Conservation (phyloP, 2,329 filamentous ascomycete species). For the Tolypocladium album region DNA sequence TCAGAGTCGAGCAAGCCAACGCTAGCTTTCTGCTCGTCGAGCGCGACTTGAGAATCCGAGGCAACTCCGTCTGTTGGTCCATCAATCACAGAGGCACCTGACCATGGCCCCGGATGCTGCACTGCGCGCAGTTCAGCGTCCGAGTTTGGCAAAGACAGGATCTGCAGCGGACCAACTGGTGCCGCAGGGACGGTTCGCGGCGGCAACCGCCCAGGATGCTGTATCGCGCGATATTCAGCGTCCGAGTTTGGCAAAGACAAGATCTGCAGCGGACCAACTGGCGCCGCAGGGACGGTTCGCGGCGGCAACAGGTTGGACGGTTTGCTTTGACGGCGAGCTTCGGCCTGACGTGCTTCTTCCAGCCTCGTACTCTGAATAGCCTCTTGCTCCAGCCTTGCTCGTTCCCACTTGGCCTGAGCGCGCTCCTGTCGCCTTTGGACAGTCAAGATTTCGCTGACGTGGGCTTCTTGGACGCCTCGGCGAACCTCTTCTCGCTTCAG, state of each 20-base stretch:
- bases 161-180: conserved; percentile 32
- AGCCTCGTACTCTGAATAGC: conserved; percentile 60
- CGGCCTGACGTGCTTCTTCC: conserved; percentile 28
- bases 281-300: conserved; percentile 13
- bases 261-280: conserved; percentile 33
- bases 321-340: conserved; percentile 9
- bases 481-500: conserved; percentile 70
- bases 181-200: conserved; percentile 9
- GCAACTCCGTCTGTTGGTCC: background rate
- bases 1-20: background rate
- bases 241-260: conserved; percentile 46
- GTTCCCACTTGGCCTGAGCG: conserved; percentile 76
- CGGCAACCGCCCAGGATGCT: background rate
- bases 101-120: background rate
- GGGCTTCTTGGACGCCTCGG: conserved; percentile 48
- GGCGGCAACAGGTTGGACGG: background rate
- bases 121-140: conserved; percentile 18
- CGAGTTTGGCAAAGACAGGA: conserved; percentile 48
- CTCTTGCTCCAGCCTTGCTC: conserved; percentile 79
- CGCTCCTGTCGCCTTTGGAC: conserved; percentile 68
- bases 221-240: conserved; percentile 16
- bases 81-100: background rate
- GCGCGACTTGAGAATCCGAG: background rate
- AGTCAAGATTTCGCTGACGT: conserved; percentile 77
- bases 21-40: background rate